Evolutionary conservation across 2,329 filamentous ascomycete genomes (phyloP).

Genomic region (Drechslerella stenobrocha): DNA sequence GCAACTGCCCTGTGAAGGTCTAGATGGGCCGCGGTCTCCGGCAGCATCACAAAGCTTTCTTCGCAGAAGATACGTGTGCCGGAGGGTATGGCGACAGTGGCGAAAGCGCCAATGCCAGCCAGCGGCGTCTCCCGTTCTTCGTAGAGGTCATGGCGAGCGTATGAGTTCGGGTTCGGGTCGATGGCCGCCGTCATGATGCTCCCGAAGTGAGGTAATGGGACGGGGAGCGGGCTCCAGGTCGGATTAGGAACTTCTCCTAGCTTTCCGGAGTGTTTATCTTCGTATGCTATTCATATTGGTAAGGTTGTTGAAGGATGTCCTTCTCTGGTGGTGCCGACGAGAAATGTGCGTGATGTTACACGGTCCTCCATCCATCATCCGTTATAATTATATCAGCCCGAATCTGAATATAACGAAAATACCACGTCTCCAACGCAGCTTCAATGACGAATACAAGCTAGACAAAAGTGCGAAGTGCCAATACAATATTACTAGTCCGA

Average conservation of each 20-base stretch:
- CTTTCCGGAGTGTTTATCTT: too few species aligned
- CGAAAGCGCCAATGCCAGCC: slow-evolving; percentile 27
- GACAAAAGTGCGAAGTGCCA: too few species aligned
- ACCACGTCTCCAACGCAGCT: not conserved
- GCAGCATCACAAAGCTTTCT: slow-evolving; percentile 29
- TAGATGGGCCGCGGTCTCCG: slow-evolving; percentile 21
- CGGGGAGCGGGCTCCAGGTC: too few species aligned
- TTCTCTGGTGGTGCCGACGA: too few species aligned
- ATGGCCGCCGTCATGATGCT: not conserved
- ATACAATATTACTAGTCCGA: not conserved
- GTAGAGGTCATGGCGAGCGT: slow-evolving; percentile 30
- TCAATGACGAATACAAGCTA: not conserved
- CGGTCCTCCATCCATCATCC: not conserved
- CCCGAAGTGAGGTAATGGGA: too few species aligned
- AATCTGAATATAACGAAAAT: not conserved
- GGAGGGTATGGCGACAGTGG: slow-evolving; percentile 13
- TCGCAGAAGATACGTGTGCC: slow-evolving; percentile 43
- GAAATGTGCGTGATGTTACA: too few species aligned
- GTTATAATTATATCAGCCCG: not conserved
- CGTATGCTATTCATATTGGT: too few species aligned
- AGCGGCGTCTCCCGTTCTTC: slow-evolving; percentile 35
- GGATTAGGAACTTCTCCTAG: too few species aligned
- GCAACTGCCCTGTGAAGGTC: slow-evolving; percentile 21
- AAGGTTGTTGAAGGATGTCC: too few species aligned
- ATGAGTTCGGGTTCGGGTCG: slow-evolving; percentile 1